A percentile compares a stretch with the other conserved stretches of the same genome.
These are phyloP conservation scores for Trypanosoma cruzi DNA, from an alignment of 208 protist species.

Conservation along the genomic window DNA sequence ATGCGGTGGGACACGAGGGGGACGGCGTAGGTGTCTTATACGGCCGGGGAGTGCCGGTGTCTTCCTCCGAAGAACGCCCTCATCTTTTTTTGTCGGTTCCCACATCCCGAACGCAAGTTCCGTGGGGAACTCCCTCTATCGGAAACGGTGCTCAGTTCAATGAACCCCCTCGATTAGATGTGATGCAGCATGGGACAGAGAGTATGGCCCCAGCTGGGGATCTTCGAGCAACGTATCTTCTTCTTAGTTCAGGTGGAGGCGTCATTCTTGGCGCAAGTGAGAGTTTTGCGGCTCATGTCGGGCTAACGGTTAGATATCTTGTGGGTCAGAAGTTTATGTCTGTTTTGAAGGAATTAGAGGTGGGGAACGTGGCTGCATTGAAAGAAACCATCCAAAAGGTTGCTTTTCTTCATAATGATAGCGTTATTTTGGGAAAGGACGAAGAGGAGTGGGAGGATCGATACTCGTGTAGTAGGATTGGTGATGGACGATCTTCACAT, in stretches of 20 bases:
- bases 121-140: background rate
- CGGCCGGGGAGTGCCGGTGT: background rate
- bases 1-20: background rate
- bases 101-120: background rate
- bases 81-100: background rate
- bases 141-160: background rate
- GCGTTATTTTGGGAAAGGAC: background rate
- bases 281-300: slow-evolving; percentile 47
- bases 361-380: slow-evolving; percentile 30
- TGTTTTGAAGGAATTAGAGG: slow-evolving; percentile 49
- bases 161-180: background rate
- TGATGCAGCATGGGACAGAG: background rate
- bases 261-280: slow-evolving; percentile 56
- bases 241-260: slow-evolving; percentile 9
- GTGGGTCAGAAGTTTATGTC: slow-evolving; percentile 36
- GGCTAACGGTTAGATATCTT: slow-evolving; percentile 35
- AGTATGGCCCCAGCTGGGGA: background rate
- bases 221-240: background rate
- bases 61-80: background rate
- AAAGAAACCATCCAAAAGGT: slow-evolving; percentile 12
- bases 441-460: background rate
- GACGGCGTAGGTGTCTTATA: background rate
- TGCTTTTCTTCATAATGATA: background rate
- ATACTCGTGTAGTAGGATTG: too few relatives aligned
- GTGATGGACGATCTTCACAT: too few relatives aligned